Evolutionary conservation across 768 basidiomycete species (phyloP).

Genomic region (Lactarius evosmus): DNA sequence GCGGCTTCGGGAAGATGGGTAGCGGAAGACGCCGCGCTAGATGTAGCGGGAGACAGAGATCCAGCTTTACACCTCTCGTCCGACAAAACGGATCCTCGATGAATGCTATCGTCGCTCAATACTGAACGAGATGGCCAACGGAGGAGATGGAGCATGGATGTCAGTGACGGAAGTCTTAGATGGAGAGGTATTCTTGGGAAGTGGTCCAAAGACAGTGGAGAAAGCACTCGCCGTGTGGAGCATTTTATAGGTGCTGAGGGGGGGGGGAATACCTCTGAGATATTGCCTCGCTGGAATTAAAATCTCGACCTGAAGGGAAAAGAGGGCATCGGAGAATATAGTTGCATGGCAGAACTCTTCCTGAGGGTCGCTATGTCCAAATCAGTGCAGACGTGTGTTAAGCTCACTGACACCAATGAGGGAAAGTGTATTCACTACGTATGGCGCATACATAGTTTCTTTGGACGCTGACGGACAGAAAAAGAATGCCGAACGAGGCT

Average conservation of each 20-base stretch:
- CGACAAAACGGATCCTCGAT: conserved; percentile 6
- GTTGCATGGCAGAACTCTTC: neutral
- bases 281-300: conserved; percentile 4
- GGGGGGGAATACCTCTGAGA: conserved; percentile 4
- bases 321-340: conserved; percentile 5
- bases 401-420: conserved; percentile 21
- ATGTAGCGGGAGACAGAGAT: conserved; percentile 13
- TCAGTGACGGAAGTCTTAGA: neutral
- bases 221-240: conserved; percentile 2
- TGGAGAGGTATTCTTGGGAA: conserved; percentile 14
- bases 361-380: conserved; percentile 17
- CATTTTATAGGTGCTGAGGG: conserved; percentile 24
- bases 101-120: neutral
- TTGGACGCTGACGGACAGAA: conserved; percentile 18
- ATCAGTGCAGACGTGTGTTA: conserved; percentile 13
- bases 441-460: conserved; percentile 6
- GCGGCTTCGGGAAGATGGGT: conserved; percentile 20
- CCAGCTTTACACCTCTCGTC: conserved; percentile 2
- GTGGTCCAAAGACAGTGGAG: conserved; percentile 5
- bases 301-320: conserved; percentile 15
- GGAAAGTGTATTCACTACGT: conserved; percentile 16
- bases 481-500: conserved; percentile 14
- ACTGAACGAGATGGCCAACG: conserved; percentile 22
- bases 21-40: conserved; percentile 16
- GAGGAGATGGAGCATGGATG: conserved; percentile 16